These are phyloP conservation scores for Ophiobolus disseminans DNA, from an alignment of 2,329 filamentous ascomycete genomes.

Conservation along the genomic window DNA sequence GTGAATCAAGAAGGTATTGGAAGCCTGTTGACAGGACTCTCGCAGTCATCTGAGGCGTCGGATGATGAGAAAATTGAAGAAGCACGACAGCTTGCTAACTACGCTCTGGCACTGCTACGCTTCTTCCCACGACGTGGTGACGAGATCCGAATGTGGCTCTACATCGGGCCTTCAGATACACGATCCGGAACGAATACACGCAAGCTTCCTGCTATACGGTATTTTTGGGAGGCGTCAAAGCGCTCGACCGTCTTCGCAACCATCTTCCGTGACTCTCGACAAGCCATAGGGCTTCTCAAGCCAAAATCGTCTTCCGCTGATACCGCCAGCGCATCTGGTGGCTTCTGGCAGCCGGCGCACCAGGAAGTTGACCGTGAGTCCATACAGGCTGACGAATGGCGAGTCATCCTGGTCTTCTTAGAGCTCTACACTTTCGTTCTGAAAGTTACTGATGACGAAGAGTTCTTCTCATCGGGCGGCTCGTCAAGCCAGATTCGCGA, in stretches of 20 bases:
- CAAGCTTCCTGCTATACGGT: slow-evolving; percentile 73
- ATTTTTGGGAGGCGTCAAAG: slow-evolving; percentile 78
- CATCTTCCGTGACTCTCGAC: slow-evolving; percentile 64
- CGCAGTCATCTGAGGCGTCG: slow-evolving; percentile 45
- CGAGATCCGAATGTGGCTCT: slow-evolving; percentile 94
- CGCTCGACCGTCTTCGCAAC: slow-evolving; percentile 64
- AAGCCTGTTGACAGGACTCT: slow-evolving; percentile 60
- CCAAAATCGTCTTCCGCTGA: slow-evolving; percentile 34
- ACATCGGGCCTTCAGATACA: slow-evolving; percentile 71
- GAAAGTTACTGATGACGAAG: slow-evolving; percentile 93
- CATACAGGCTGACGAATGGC: slow-evolving; percentile 76
- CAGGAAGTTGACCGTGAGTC: slow-evolving; percentile 42
- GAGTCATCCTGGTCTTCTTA: slow-evolving; percentile 85
- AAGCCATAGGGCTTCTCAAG: slow-evolving; percentile 65
- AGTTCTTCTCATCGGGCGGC: slow-evolving; percentile 72
- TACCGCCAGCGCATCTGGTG: slow-evolving; percentile 10
- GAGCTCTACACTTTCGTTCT: slow-evolving; percentile 94
- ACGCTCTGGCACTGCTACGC: slow-evolving; percentile 82
- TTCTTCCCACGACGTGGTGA: slow-evolving; percentile 84
- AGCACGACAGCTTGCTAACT: slow-evolving; percentile 80
- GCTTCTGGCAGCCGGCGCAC: slow-evolving; percentile 44
- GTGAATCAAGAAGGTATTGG: slow-evolving; percentile 79
- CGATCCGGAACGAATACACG: slow-evolving; percentile 40
- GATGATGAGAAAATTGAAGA: slow-evolving; percentile 57
- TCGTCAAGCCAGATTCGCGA: slow-evolving; percentile 51